Evolutionary conservation across 768 basidiomycete genomes (phyloP).

Genomic region (Psilocybe tampanensis): DNA sequence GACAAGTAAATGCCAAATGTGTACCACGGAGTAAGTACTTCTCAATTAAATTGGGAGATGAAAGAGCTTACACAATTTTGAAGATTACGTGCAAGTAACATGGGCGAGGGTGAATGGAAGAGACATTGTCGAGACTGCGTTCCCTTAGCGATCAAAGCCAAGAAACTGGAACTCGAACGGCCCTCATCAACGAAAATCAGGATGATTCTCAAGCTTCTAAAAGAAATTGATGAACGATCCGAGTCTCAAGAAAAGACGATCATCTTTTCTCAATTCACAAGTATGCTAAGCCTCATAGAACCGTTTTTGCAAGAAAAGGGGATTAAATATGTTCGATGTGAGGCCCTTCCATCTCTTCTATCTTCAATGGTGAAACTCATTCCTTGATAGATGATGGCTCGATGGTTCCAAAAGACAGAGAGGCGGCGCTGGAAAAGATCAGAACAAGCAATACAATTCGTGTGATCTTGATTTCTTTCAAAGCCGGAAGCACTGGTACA

Average conservation of each 20-base stretch:
- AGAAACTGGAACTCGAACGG: slow-evolving; percentile 51
- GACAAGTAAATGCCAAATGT: slow-evolving; percentile 75
- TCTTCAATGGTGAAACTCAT: not conserved
- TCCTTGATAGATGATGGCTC: slow-evolving; percentile 79
- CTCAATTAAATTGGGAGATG: too few species aligned
- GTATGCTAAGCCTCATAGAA: slow-evolving; percentile 84
- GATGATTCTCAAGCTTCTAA: slow-evolving; percentile 75
- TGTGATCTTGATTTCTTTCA: slow-evolving; percentile 95
- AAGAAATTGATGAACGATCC: slow-evolving; percentile 60
- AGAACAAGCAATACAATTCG: slow-evolving; percentile 54
- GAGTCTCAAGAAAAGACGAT: slow-evolving; percentile 85
- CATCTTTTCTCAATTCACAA: slow-evolving; percentile 93
- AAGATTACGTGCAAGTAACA: slow-evolving; percentile 42
- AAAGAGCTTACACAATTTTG: not conserved
- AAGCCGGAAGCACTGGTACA: slow-evolving; percentile 90
- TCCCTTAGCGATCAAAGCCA: slow-evolving; percentile 50
- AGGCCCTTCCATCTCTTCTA: slow-evolving; percentile 34
- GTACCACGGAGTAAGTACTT: slow-evolving; percentile 68
- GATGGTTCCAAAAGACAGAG: slow-evolving; percentile 78
- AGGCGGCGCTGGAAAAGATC: slow-evolving; percentile 75
- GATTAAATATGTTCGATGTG: slow-evolving; percentile 84
- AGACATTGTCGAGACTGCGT: slow-evolving; percentile 65
- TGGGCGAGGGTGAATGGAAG: slow-evolving; percentile 39
- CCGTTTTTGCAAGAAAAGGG: slow-evolving; percentile 75
- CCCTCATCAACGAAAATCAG: slow-evolving; percentile 86